Evolutionary conservation across 139 green algal genomes (phyloP).

Genomic region (Auxenochlorella pyrenoidosa): DNA sequence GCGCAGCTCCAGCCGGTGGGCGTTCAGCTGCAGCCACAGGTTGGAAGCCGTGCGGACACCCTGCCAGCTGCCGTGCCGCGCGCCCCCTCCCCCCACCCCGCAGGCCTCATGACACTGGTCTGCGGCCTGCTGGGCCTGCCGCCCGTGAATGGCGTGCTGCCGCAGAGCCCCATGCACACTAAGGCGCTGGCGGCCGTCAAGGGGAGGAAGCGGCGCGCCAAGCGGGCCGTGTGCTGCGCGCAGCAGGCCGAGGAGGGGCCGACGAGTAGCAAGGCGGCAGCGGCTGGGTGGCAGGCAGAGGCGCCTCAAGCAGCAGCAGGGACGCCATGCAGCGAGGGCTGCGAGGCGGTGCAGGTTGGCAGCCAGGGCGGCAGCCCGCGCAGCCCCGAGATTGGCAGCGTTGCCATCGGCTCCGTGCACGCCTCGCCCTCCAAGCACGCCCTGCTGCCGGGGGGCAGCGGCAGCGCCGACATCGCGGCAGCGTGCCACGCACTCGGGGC

Average conservation of each 20-base stretch:
- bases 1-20: no score
- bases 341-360: neutral
- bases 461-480: neutral
- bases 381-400: neutral
- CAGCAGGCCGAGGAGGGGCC: neutral
- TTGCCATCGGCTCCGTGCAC: neutral
- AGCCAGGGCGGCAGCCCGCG: neutral
- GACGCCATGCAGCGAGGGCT: no score
- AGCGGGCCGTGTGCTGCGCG: neutral
- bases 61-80: no score
- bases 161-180: constrained; percentile 90
- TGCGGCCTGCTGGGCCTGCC: constrained; percentile 86
- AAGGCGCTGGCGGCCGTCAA: constrained; percentile 55
- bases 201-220: neutral
- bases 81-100: neutral
- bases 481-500: neutral
- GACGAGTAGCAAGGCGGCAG: neutral
- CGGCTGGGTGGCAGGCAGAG: neutral
- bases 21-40: no score
- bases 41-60: no score
- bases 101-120: constrained; percentile 62
- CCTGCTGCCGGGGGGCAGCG: neutral
- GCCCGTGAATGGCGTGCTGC: constrained; percentile 90
- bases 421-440: neutral
- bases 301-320: neutral